Percentiles rank a stretch among this genome's conserved stretches.
These are phyloP conservation scores for Sparassis latifolia DNA, from an alignment of 1,284 basidiomycete genomes.

Conservation along the genomic window DNA sequence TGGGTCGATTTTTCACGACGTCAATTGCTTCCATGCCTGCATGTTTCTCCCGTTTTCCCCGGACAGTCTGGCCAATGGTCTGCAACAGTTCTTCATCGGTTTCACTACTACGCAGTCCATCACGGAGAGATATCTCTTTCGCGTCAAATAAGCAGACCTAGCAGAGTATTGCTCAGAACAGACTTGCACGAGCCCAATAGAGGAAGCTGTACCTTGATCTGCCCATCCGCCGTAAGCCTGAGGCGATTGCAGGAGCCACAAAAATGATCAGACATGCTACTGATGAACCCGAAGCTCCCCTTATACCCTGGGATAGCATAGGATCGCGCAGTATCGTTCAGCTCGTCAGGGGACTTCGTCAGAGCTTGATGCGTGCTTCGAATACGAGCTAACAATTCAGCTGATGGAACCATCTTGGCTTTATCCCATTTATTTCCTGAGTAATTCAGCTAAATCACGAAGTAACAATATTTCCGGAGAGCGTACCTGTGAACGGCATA, in stretches of 20 bases:
- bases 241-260: constrained; percentile 82
- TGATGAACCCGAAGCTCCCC: constrained; percentile 84
- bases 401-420: constrained; percentile 73
- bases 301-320: constrained; percentile 69
- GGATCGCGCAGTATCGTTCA: constrained; percentile 77
- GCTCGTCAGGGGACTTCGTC: constrained; percentile 52
- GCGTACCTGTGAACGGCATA: constrained; percentile 83
- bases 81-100: constrained; percentile 60
- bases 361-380: constrained; percentile 40
- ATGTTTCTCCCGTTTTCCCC: constrained; percentile 79
- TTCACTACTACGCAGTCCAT: constrained; percentile 60
- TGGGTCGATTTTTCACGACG: constrained; percentile 71
- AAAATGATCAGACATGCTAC: constrained; percentile 90
- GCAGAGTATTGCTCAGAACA: neutral
- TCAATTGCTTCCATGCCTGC: constrained; percentile 79
- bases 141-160: constrained; percentile 86
- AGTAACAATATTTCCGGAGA: neutral
- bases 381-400: constrained; percentile 51
- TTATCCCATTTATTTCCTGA: constrained; percentile 84
- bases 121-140: constrained; percentile 77
- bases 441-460: neutral
- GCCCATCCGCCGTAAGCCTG: constrained; percentile 81
- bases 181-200: too few relatives aligned
- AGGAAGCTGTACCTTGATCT: constrained; percentile 64
- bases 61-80: constrained; percentile 62